A percentile compares a stretch with the other conserved stretches of the same genome.
Conservation (phyloP, 139 green algal genomes). For the Coelastrella sp. region DNA sequence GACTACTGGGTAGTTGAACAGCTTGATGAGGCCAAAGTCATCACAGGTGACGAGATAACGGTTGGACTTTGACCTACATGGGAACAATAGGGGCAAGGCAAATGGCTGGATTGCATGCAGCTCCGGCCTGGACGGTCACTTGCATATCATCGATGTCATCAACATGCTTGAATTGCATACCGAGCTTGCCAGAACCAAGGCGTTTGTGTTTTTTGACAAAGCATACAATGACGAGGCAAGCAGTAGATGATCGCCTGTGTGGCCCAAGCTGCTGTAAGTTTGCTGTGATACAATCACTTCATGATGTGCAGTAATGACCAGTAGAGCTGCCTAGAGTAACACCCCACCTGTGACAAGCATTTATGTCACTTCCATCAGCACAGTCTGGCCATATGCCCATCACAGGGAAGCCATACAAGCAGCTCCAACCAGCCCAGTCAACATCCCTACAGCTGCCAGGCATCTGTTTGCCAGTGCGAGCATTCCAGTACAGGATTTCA, state of each 20-base stretch:
- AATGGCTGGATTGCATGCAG: no score
- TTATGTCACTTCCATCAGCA: conserved; percentile 65
- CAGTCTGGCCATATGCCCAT: conserved; percentile 71
- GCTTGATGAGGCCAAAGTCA: conserved; percentile 73
- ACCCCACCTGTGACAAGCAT: conserved; percentile 49
- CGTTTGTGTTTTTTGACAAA: no score
- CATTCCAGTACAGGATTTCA: conserved; percentile 78
- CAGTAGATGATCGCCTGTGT: no score
- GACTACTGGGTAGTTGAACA: conserved; percentile 82
- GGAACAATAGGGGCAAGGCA: background rate
- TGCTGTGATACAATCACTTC: background rate
- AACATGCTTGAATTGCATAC: no score
- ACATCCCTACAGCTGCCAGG: conserved; percentile 67
- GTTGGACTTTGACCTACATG: conserved; percentile 31
- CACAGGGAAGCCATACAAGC: conserved; percentile 73
- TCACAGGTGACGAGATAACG: conserved; percentile 61
- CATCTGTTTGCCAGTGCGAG: conserved; percentile 67
- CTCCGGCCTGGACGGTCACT: no score
- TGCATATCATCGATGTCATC: no score
- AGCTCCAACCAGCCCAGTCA: conserved; percentile 70
- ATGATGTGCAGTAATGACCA: no score
- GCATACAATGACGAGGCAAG: no score
- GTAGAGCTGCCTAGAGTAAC: no score
- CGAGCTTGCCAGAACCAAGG: no score
- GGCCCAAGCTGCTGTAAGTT: no score